Evolutionary conservation across 1,139 yeast genomes (phyloP).

Genomic region (Debaryomyces robertsiae): DNA sequence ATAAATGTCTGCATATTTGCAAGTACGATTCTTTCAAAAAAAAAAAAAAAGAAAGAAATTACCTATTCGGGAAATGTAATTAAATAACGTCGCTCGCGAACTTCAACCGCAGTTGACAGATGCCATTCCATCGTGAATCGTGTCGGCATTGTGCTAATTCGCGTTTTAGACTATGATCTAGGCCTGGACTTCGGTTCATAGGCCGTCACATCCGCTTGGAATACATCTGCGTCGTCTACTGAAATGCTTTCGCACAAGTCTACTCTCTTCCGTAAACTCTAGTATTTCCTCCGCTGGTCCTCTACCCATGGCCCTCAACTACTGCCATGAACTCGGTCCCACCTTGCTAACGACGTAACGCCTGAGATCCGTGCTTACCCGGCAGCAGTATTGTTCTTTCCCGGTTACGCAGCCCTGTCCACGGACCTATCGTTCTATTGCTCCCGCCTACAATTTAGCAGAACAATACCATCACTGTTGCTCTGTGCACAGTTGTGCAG

Average conservation of each 20-base stretch:
- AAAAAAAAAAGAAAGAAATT: no score
- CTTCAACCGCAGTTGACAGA: background rate
- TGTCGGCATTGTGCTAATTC: background rate
- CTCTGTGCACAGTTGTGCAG: no score
- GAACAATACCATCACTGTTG: no score
- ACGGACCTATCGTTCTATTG: background rate
- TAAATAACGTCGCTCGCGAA: background rate
- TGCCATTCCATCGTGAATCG: background rate
- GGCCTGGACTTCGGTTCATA: background rate
- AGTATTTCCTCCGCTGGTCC: no score
- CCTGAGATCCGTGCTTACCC: background rate
- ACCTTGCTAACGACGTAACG: no score
- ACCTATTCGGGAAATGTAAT: slow-evolving; percentile 1
- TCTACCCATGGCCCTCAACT: no score
- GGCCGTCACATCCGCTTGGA: no score
- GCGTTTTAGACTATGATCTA: background rate
- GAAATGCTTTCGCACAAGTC: no score
- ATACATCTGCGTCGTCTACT: no score
- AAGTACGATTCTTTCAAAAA: background rate
- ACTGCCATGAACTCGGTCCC: no score
- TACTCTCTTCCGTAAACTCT: no score
- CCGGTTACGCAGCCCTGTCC: background rate
- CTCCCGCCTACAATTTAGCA: background rate
- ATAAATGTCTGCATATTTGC: slow-evolving; percentile 3
- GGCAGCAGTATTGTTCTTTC: background rate